Evolutionary conservation across 1,139 yeast genomes (phyloP).

Genomic region (Wickerhamomyces sp.): DNA sequence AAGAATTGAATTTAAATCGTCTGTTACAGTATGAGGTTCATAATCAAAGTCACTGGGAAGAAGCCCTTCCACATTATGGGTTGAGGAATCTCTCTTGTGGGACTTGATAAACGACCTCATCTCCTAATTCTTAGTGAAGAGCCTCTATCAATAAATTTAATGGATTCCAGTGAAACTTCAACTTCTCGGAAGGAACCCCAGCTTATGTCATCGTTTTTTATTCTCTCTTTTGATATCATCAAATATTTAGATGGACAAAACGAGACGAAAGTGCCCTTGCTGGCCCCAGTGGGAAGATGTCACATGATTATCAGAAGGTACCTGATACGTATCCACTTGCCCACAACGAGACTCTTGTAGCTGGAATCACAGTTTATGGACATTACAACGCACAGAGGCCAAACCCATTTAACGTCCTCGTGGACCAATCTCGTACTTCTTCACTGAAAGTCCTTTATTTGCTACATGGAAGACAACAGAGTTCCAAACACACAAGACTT

Average conservation of each 20-base stretch:
- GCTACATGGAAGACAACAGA: constrained; percentile 11
- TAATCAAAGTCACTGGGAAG: neutral
- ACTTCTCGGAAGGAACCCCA: neutral
- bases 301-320: neutral
- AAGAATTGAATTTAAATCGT: neutral
- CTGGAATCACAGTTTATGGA: constrained; percentile 11
- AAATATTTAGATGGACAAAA: neutral
- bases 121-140: neutral
- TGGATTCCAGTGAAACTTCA: neutral
- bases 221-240: neutral
- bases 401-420: constrained; percentile 6
- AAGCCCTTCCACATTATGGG: constrained; percentile 9
- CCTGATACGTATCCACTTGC: neutral
- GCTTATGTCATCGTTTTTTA: neutral
- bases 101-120: constrained; percentile 35
- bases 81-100: constrained; percentile 29
- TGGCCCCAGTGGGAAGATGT: neutral
- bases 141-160: too few species aligned
- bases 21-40: constrained; percentile 11
- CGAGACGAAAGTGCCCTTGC: too few species aligned
- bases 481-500: neutral
- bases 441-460: constrained; percentile 8
- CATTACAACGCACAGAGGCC: constrained; percentile 4
- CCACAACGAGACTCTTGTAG: constrained; percentile 1
- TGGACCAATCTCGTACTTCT: neutral